These are phyloP conservation scores for Aurifilum marmelostoma DNA, from an alignment of 2,329 filamentous ascomycete genomes.

Conservation along the genomic window DNA sequence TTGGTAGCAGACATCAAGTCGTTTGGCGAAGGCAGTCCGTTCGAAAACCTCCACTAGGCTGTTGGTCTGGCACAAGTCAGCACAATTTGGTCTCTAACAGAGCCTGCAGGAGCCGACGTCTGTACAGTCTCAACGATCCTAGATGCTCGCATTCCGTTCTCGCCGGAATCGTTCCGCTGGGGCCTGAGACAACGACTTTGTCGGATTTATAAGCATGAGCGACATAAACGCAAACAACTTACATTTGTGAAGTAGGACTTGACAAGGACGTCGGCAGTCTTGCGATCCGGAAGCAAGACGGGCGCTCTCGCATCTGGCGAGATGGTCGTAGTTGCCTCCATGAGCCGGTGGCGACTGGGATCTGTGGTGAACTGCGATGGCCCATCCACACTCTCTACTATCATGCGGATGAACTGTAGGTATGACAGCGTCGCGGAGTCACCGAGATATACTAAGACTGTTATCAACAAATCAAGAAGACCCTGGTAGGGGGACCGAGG, in stretches of 20 bases:
- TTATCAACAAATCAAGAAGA: constrained; percentile 27
- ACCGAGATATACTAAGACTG: constrained; percentile 54
- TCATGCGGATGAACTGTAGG: constrained; percentile 62
- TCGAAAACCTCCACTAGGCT: constrained; percentile 66
- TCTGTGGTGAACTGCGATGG: constrained; percentile 61
- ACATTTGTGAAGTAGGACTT: constrained; percentile 66
- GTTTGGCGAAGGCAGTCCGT: constrained; percentile 50
- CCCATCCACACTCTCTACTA: constrained; percentile 59
- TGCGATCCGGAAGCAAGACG: constrained; percentile 58
- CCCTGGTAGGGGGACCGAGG: neutral
- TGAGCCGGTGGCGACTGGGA: constrained; percentile 58
- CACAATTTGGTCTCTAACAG: neutral
- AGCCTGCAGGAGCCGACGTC: too few species aligned
- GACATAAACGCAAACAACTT: constrained; percentile 32
- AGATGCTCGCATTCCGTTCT: neutral
- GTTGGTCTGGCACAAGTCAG: constrained; percentile 49
- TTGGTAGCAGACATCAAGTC: constrained; percentile 56
- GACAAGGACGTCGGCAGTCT: constrained; percentile 57
- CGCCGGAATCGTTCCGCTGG: neutral
- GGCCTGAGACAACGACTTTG: neutral
- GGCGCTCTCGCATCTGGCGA: constrained; percentile 50
- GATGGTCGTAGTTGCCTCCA: constrained; percentile 56
- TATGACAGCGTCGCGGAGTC: constrained; percentile 65
- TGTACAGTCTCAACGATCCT: too few species aligned
- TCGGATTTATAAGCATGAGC: neutral